These are phyloP conservation scores for Ganoderma leucocontextum DNA, from an alignment of 1,284 basidiomycete species.

Conservation along the genomic window DNA sequence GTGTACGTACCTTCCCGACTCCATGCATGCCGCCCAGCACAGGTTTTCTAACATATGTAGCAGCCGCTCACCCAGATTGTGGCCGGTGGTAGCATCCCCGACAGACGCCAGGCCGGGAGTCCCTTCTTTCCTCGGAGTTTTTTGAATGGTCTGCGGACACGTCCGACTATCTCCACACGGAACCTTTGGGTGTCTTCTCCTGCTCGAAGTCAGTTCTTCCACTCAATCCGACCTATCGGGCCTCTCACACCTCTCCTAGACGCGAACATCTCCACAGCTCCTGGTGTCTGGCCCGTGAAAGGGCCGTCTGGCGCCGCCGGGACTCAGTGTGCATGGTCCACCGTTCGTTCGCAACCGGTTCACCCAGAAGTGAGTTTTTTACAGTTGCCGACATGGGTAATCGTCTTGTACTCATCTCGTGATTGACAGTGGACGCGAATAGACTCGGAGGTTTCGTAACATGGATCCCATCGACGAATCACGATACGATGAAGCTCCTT, in stretches of 20 bases:
- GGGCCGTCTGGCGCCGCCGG: neutral
- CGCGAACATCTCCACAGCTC: neutral
- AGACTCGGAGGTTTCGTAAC: neutral
- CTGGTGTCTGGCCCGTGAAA: neutral
- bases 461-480: neutral
- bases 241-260: slow-evolving; percentile 11
- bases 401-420: neutral
- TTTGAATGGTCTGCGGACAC: slow-evolving; percentile 15
- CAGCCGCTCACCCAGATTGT: slow-evolving; percentile 17
- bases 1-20: neutral
- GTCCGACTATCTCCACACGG: slow-evolving; percentile 20
- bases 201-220: slow-evolving; percentile 1
- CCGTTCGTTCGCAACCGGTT: neutral
- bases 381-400: neutral
- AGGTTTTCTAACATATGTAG: slow-evolving; percentile 16
- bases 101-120: slow-evolving; percentile 9
- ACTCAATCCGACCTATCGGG: slow-evolving; percentile 17
- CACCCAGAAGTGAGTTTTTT: neutral
- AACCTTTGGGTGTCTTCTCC: slow-evolving; percentile 17
- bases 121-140: slow-evolving; percentile 21
- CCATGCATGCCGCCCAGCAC: neutral
- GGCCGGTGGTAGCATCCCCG: slow-evolving; percentile 20
- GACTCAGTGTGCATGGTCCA: neutral
- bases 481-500: neutral
- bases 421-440: neutral